phyloP scores from a whole-genome alignment of 2,329 filamentous ascomycete species.

The Nannizziopsis arthrosporioides region DNA sequence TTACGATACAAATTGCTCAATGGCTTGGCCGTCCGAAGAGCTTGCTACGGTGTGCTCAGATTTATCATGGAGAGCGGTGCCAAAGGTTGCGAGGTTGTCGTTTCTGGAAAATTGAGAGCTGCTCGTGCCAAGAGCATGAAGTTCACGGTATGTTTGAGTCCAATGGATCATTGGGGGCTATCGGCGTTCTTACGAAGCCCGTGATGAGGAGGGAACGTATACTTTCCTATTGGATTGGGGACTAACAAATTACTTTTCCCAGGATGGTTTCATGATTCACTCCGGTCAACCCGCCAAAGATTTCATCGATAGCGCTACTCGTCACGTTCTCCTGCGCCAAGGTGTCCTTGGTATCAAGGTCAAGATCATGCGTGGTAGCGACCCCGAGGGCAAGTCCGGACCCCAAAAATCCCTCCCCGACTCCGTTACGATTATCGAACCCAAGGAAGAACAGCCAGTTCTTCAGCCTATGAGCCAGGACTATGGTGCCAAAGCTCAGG shows the following conservation, averaged over 20 bases:
- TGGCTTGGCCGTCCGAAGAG: conserved; percentile 94
- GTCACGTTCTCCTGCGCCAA: conserved; percentile 98
- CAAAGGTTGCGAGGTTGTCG: conserved; percentile 99
- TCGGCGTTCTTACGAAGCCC: not conserved
- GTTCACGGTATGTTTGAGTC: conserved; percentile 67
- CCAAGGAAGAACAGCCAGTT: conserved; percentile 96
- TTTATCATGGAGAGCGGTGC: conserved; percentile 99
- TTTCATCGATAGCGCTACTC: conserved; percentile 97
- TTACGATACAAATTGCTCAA: conserved; percentile 99
- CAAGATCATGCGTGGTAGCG: conserved; percentile 99
- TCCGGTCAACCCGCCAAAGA: conserved; percentile 98
- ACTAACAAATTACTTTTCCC: conserved; percentile 8
- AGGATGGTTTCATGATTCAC: conserved; percentile 99
- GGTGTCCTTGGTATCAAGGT: conserved; percentile 99
- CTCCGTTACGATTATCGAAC: conserved; percentile 98
- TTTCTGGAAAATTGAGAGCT: conserved; percentile 96
- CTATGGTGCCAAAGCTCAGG: conserved; percentile 85
- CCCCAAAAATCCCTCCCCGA: conserved; percentile 96
- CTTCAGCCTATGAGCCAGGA: conserved; percentile 95
- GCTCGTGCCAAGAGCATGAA: conserved; percentile 99
- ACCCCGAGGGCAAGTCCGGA: conserved; percentile 97
- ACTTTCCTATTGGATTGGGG: no score
- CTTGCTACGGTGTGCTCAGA: conserved; percentile 98
- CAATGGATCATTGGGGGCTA: not conserved
- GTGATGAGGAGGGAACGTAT: not conserved